Evolutionary conservation across 305 asterid genomes (phyloP).

Genomic region (Fraxinus ornus): DNA sequence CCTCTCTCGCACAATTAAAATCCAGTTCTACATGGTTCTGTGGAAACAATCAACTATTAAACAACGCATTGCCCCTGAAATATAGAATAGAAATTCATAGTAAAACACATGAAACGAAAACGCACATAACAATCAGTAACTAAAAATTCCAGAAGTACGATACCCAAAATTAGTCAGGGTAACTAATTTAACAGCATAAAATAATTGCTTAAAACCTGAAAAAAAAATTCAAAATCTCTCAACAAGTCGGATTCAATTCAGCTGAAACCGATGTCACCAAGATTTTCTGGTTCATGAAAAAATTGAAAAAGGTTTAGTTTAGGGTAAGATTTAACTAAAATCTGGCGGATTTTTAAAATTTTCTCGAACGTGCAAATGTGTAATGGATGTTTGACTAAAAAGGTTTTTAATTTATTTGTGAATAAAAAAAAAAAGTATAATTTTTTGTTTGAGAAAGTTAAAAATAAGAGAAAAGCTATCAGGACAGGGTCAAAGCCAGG

Average conservation of each 20-base stretch:
- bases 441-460: no score
- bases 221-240: conserved; percentile 11
- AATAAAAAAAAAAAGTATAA: no score
- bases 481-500: no score
- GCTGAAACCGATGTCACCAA: conserved; percentile 6
- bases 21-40: conserved; percentile 26
- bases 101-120: neutral
- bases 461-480: no score
- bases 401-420: no score
- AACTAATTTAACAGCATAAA: neutral
- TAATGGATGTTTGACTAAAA: no score
- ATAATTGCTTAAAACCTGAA: neutral
- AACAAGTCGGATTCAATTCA: conserved; percentile 10
- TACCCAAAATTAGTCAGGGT: neutral
- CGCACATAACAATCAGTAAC: neutral
- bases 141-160: neutral
- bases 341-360: neutral
- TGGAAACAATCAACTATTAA: conserved; percentile 14
- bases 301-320: conserved; percentile 3
- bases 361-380: neutral
- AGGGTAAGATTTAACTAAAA: conserved; percentile 2
- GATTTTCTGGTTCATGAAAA: conserved; percentile 6
- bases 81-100: conserved; percentile 12
- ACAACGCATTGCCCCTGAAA: conserved; percentile 31
- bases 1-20: conserved; percentile 22